Evolutionary conservation across 495 filamentous ascomycete genomes (phyloP).

Genomic region (Penicillium steckii): DNA sequence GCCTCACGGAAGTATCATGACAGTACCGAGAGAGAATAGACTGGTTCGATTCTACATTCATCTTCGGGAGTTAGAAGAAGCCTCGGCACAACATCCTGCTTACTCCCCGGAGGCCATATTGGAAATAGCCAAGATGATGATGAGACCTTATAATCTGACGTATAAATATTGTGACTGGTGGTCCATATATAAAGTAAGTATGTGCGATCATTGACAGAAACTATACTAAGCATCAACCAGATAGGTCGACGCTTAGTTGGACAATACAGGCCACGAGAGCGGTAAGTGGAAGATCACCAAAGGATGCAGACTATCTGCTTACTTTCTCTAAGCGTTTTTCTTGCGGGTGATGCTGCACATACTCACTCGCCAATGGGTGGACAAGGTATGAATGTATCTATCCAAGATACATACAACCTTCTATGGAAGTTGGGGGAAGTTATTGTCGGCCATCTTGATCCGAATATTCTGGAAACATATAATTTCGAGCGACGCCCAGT

Average conservation of each 20-base stretch:
- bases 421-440: constrained; percentile 50
- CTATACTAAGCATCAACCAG: neutral
- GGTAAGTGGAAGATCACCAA: constrained; percentile 4
- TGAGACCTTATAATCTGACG: constrained; percentile 21
- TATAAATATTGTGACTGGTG: constrained; percentile 29
- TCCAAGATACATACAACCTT: constrained; percentile 55
- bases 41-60: constrained; percentile 19
- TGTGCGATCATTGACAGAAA: neutral
- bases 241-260: constrained; percentile 11
- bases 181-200: constrained; percentile 20
- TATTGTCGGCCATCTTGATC: constrained; percentile 19
- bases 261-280: constrained; percentile 4
- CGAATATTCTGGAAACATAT: constrained; percentile 36
- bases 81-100: neutral
- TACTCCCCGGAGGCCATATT: constrained; percentile 7
- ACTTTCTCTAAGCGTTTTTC: constrained; percentile 32
- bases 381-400: constrained; percentile 53
- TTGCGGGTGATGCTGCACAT: constrained; percentile 53
- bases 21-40: constrained; percentile 15
- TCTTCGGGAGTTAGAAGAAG: constrained; percentile 5
- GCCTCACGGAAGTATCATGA: constrained; percentile 16
- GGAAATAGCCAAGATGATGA: constrained; percentile 10
- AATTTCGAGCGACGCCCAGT: constrained; percentile 31
- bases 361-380: constrained; percentile 50
- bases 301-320: constrained; percentile 5